Conservation (phyloP, 192 early-diverging fungal species). For the Backusella sp. region DNA sequence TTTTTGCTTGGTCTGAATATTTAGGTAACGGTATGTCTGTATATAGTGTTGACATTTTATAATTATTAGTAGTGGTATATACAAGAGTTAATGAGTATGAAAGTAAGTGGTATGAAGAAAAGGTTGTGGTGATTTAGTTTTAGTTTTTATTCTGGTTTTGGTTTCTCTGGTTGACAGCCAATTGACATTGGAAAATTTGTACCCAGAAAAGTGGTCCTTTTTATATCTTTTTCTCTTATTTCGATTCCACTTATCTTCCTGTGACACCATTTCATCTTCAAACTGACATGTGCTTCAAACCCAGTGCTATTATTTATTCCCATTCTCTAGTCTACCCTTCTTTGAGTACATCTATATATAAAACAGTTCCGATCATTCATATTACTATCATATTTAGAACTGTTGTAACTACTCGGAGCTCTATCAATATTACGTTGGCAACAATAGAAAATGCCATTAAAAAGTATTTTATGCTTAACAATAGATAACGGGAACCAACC, state of each 20-base stretch:
- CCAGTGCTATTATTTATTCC: not conserved
- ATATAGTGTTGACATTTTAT: not conserved
- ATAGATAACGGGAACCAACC: not conserved
- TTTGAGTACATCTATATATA: not conserved
- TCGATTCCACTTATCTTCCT: not conserved
- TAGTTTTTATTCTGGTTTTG: not conserved
- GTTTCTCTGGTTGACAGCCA: not conserved
- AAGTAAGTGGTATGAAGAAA: not conserved
- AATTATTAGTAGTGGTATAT: not conserved
- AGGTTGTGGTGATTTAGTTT: not conserved
- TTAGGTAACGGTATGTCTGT: not conserved
- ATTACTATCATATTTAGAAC: not conserved
- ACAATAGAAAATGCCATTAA: not conserved
- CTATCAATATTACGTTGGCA: too few species aligned
- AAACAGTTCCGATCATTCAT: not conserved
- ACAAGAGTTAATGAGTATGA: not conserved
- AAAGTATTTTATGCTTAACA: not conserved
- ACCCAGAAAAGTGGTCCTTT: not conserved
- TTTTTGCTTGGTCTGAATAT: not conserved
- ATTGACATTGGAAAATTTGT: not conserved
- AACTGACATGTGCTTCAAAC: not conserved
- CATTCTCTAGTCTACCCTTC: not conserved
- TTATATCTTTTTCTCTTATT: not conserved
- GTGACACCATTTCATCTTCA: not conserved
- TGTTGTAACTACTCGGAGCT: too few species aligned